A percentile compares a stretch with the other conserved stretches of the same genome.
Evolutionary conservation across 2,329 filamentous ascomycete species (phyloP).

Genomic region (Stenocarpella maydis): DNA sequence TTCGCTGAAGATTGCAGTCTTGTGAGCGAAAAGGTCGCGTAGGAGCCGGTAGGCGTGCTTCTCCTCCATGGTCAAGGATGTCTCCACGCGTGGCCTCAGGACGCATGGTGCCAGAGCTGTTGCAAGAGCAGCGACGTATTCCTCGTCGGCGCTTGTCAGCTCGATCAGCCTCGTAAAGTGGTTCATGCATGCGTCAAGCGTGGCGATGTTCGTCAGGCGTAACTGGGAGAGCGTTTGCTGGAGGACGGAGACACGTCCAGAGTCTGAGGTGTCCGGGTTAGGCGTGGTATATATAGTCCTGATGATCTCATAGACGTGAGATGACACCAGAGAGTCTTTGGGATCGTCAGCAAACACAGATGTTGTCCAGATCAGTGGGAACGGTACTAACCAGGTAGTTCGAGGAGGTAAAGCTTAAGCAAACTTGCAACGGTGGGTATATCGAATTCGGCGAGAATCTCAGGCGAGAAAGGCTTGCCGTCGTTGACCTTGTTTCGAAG

Average conservation of each 20-base stretch:
- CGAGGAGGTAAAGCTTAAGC: constrained; percentile 92
- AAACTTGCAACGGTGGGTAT: constrained; percentile 93
- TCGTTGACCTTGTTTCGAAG: constrained; percentile 86
- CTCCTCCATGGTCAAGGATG: constrained; percentile 92
- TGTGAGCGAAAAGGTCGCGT: constrained; percentile 90
- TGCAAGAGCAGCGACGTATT: constrained; percentile 79
- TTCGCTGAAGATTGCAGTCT: constrained; percentile 94
- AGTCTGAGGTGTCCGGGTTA: constrained; percentile 64
- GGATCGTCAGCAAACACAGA: constrained; percentile 40
- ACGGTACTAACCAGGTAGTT: constrained; percentile 81
- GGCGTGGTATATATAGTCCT: constrained; percentile 94
- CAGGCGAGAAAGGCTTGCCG: constrained; percentile 78
- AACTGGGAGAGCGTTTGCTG: constrained; percentile 96
- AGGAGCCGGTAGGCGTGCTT: constrained; percentile 90
- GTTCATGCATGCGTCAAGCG: constrained; percentile 97
- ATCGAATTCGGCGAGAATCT: constrained; percentile 86
- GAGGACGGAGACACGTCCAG: constrained; percentile 85
- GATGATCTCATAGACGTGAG: constrained; percentile 98
- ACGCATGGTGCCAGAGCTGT: constrained; percentile 83
- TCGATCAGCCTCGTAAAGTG: constrained; percentile 98
- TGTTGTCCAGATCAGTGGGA: not conserved
- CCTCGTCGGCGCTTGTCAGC: constrained; percentile 92
- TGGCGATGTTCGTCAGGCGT: constrained; percentile 95
- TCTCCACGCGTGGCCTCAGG: constrained; percentile 85
- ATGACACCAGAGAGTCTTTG: constrained; percentile 94